Percentiles rank a stretch among this genome's conserved stretches.
These are phyloP conservation scores for Ilyonectria mors-panacis DNA, from an alignment of 2,329 filamentous ascomycete genomes.

Conservation along the genomic window DNA sequence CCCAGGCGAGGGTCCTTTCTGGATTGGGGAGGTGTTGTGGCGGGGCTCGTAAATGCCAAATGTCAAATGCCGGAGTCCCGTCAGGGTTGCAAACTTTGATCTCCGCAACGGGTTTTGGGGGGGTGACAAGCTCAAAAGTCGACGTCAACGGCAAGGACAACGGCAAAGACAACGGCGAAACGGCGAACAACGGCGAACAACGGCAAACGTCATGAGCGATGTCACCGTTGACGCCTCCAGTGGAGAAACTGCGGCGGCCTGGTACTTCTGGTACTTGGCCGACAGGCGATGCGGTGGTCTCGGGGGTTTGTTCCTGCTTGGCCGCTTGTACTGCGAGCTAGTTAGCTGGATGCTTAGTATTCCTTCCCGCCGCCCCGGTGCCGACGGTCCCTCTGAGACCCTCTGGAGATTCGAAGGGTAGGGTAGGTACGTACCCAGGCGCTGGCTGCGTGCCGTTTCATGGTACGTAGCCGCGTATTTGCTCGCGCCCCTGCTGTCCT, in stretches of 20 bases:
- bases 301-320: background rate
- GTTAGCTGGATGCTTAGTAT: background rate
- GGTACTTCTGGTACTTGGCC: background rate
- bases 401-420: background rate
- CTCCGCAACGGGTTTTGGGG: background rate
- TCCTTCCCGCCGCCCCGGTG: background rate
- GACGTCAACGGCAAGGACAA: background rate
- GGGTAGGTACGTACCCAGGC: background rate
- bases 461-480: conserved; percentile 1
- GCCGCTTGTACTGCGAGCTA: background rate
- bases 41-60: conserved; percentile 6
- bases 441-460: background rate
- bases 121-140: background rate
- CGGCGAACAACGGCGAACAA: background rate
- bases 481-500: background rate
- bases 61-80: conserved; percentile 5
- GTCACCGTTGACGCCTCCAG: background rate
- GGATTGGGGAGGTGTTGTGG: background rate
- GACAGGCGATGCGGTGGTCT: background rate
- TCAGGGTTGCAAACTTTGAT: background rate
- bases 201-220: background rate
- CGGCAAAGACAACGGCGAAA: background rate
- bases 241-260: background rate
- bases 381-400: background rate
- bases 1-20: background rate